Percentiles rank a stretch among this genome's conserved stretches.
Conservation (phyloP, 2,329 filamentous ascomycete genomes). For the Penicillium sp. region DNA sequence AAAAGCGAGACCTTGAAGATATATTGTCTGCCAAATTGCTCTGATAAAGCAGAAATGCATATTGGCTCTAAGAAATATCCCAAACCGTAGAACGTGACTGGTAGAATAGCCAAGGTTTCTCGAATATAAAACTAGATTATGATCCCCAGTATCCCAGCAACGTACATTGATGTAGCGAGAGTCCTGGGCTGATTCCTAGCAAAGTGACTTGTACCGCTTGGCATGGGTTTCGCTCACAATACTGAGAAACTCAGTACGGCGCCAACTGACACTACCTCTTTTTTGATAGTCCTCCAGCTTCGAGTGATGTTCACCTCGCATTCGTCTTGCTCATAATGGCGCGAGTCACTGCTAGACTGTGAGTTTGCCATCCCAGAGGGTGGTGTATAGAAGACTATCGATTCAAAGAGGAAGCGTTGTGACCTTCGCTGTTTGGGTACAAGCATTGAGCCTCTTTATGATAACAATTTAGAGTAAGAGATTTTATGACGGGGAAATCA, state of each 20-base stretch:
- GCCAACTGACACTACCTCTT: neutral
- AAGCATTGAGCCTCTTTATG: no score
- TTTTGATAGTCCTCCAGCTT: neutral
- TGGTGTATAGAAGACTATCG: no score
- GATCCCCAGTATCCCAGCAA: conserved; percentile 7
- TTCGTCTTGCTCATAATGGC: no score
- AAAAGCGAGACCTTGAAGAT: conserved; percentile 6
- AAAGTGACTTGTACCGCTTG: neutral
- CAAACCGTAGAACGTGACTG: conserved; percentile 7
- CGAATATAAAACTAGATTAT: conserved; percentile 4
- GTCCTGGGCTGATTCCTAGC: neutral
- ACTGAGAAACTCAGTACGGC: neutral
- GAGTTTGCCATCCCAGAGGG: no score
- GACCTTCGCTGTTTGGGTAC: no score
- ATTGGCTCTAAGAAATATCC: conserved; percentile 6
- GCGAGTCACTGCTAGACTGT: no score
- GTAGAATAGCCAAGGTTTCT: conserved; percentile 6
- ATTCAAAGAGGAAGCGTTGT: no score
- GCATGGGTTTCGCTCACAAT: neutral
- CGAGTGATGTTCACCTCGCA: neutral
- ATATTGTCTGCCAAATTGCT: conserved; percentile 9
- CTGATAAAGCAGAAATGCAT: conserved; percentile 6
- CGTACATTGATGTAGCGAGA: conserved; percentile 7
- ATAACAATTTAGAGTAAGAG: no score
- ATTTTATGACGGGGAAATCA: no score